Conservation (phyloP, 331 rosid species). For the Erythrophleum ivorense region DNA sequence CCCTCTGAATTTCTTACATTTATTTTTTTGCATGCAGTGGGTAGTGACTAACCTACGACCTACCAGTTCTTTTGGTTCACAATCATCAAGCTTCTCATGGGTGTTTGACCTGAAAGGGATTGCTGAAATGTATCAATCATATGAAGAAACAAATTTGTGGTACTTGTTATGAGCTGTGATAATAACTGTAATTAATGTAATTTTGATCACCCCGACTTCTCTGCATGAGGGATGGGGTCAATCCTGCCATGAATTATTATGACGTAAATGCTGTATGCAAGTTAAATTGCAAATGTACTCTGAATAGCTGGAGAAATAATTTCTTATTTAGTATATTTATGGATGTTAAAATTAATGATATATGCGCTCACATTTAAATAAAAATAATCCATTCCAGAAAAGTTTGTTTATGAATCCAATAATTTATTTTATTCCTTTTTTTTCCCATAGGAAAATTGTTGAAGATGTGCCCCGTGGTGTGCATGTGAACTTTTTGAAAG, state of each 20-base stretch:
- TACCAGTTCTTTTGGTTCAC: constrained; percentile 54
- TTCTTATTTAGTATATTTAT: constrained; percentile 25
- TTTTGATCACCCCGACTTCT: constrained; percentile 13
- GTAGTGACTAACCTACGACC: constrained; percentile 90
- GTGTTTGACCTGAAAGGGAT: constrained; percentile 84
- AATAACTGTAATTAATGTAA: constrained; percentile 25
- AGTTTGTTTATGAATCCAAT: constrained; percentile 25
- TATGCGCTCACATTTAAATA: constrained; percentile 6
- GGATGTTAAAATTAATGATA: constrained; percentile 22
- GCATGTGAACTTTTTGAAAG: constrained; percentile 91
- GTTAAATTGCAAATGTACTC: neutral
- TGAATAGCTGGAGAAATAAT: constrained; percentile 30
- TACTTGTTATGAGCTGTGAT: constrained; percentile 42
- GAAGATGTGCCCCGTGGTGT: constrained; percentile 97
- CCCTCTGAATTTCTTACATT: neutral
- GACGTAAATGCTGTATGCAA: neutral
- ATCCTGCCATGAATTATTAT: neutral
- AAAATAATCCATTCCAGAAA: constrained; percentile 13
- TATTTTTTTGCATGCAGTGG: constrained; percentile 64
- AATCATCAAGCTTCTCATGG: constrained; percentile 74
- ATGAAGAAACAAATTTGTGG: constrained; percentile 93
- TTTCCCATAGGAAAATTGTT: constrained; percentile 69
- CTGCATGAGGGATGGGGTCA: constrained; percentile 5
- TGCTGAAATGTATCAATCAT: constrained; percentile 86
- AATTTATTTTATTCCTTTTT: constrained; percentile 26